Evolutionary conservation across 208 protist species (phyloP).

Genomic region (Trypanosoma scelopori): DNA sequence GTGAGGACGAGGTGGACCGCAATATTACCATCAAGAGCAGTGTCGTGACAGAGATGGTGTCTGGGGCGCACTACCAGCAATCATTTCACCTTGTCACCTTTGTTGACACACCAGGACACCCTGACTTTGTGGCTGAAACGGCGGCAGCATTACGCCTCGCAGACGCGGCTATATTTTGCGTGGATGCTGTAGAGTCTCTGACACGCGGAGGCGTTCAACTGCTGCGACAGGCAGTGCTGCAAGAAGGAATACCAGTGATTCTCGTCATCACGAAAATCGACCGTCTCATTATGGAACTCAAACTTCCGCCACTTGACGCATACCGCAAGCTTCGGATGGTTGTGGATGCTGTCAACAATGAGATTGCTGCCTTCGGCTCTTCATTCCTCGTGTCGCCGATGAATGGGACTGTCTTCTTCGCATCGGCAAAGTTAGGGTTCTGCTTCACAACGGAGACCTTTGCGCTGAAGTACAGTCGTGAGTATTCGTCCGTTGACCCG

Average conservation of each 20-base stretch:
- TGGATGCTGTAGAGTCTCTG: slow-evolving; percentile 98
- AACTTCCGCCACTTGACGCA: slow-evolving; percentile 98
- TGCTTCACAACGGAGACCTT: slow-evolving; percentile 96
- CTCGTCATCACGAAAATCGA: slow-evolving; percentile 98
- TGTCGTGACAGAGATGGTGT: slow-evolving; percentile 51
- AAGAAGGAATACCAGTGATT: slow-evolving; percentile 84
- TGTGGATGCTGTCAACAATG: slow-evolving; percentile 96
- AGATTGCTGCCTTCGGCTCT: slow-evolving; percentile 66
- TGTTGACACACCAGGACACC: slow-evolving; percentile 98
- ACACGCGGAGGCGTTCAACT: slow-evolving; percentile 74
- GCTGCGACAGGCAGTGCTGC: slow-evolving; percentile 79
- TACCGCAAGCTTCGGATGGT: slow-evolving; percentile 97
- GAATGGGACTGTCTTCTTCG: slow-evolving; percentile 93
- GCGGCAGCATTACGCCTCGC: slow-evolving; percentile 91
- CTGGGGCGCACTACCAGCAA: slow-evolving; percentile 46
- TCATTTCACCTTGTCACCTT: slow-evolving; percentile 92
- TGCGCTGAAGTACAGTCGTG: slow-evolving; percentile 92
- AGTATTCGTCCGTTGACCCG: slow-evolving; percentile 38
- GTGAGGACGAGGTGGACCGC: slow-evolving; percentile 62
- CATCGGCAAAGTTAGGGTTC: slow-evolving; percentile 81
- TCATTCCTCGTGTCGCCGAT: slow-evolving; percentile 58
- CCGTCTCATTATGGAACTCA: slow-evolving; percentile 98
- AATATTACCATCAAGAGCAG: slow-evolving; percentile 70
- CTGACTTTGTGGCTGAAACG: slow-evolving; percentile 97
- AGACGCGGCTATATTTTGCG: slow-evolving; percentile 96